phyloP scores from a whole-genome alignment of 805 yeast genomes.

The Kazachstania kunashirensis region DNA sequence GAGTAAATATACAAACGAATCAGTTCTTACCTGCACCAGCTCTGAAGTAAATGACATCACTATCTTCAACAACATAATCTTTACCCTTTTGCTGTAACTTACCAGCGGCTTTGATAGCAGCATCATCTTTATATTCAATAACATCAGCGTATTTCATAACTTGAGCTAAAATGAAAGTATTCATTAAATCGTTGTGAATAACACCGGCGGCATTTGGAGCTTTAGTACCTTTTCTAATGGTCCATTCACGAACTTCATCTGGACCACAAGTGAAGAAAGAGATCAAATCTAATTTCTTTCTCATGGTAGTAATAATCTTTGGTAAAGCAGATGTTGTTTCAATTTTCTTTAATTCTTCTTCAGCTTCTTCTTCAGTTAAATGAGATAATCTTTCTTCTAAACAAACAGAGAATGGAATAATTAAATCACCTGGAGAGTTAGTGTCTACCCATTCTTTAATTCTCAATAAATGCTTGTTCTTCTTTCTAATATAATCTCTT shows the following conservation, averaged over 20 bases:
- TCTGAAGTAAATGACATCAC: conserved; percentile 84
- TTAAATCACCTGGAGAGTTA: conserved; percentile 79
- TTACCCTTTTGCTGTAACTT: conserved; percentile 88
- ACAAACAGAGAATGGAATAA: conserved; percentile 88
- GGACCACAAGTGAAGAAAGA: conserved; percentile 96
- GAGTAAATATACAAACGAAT: too few relatives aligned
- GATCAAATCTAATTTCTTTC: conserved; percentile 74
- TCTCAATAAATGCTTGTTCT: conserved; percentile 72
- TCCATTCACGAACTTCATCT: conserved; percentile 97
- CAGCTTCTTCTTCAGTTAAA: conserved; percentile 76
- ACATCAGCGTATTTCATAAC: conserved; percentile 80
- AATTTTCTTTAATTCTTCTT: conserved; percentile 60
- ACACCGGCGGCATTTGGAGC: conserved; percentile 99
- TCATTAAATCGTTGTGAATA: conserved; percentile 90
- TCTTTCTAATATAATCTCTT: conserved; percentile 76
- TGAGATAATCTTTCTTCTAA: conserved; percentile 86
- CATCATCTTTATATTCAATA: conserved; percentile 70
- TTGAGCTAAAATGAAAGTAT: conserved; percentile 89
- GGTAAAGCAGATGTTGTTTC: conserved; percentile 80
- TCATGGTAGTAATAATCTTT: conserved; percentile 76
- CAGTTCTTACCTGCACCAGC: conserved; percentile 88
- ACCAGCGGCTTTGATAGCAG: conserved; percentile 76
- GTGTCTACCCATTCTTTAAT: conserved; percentile 81
- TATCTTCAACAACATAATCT: conserved; percentile 89
- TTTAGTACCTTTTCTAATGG: conserved; percentile 79